Conservation (phyloP, 176 grass and related monocot species). For the Musa troglodytarum region DNA sequence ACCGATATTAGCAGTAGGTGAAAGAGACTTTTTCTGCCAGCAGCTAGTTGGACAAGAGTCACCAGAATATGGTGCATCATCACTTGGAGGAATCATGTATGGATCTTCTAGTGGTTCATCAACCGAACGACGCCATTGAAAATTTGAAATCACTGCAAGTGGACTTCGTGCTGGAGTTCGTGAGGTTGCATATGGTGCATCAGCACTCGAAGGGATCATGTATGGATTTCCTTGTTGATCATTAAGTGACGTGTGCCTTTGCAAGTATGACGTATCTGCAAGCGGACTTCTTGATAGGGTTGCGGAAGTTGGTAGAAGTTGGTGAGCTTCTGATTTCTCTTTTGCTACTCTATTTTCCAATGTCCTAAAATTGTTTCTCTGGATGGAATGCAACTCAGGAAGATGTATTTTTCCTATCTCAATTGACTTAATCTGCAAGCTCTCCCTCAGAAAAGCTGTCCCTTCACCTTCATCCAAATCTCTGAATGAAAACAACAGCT, state of each 20-base stretch:
- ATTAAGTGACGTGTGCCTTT: constrained; percentile 24
- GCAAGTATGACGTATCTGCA: constrained; percentile 29
- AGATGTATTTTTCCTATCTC: constrained; percentile 26
- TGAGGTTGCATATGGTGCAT: constrained; percentile 17
- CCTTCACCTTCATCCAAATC: constrained; percentile 33
- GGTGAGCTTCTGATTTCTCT: neutral
- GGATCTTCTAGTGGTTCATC: constrained; percentile 17
- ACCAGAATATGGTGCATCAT: constrained; percentile 21
- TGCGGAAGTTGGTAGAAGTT: constrained; percentile 26
- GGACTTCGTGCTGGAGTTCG: constrained; percentile 14
- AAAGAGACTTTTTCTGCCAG: neutral
- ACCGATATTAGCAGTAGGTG: neutral
- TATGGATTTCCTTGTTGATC: constrained; percentile 18
- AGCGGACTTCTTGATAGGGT: constrained; percentile 13
- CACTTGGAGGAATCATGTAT: constrained; percentile 17
- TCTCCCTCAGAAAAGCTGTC: constrained; percentile 28
- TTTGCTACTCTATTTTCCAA: neutral
- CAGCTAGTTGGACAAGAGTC: constrained; percentile 17
- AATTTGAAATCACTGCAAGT: constrained; percentile 28
- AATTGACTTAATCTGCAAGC: constrained; percentile 33
- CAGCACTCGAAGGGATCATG: constrained; percentile 18
- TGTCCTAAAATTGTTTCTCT: neutral
- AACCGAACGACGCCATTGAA: constrained; percentile 23
- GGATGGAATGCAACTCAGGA: constrained; percentile 20
- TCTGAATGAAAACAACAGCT: constrained; percentile 33